phyloP scores from a whole-genome alignment of 163 green algal species.

The Chlamydomonas reinhardtii region DNA sequence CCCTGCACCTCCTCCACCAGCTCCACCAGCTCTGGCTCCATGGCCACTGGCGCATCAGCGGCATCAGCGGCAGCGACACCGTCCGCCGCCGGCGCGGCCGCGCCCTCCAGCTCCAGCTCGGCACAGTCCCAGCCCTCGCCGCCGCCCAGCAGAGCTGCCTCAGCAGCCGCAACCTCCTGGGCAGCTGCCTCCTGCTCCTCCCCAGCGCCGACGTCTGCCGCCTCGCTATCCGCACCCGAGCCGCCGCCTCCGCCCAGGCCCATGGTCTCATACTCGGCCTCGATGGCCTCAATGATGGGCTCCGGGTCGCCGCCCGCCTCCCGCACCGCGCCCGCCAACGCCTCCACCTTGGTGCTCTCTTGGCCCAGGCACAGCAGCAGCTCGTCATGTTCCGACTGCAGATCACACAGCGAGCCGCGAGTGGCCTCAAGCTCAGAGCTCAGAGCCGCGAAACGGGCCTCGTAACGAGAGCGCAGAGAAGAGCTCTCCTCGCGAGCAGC shows the following conservation, averaged over 20 bases:
- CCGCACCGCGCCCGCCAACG: slow-evolving; percentile 46
- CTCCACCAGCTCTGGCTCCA: too few relatives aligned
- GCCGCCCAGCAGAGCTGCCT: neutral
- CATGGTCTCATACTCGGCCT: slow-evolving; percentile 53
- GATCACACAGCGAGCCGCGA: neutral
- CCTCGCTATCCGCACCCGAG: neutral
- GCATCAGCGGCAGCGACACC: too few relatives aligned
- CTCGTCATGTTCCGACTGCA: slow-evolving; percentile 40
- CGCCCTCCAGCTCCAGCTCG: neutral
- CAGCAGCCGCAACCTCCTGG: neutral
- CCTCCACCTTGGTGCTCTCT: slow-evolving; percentile 50
- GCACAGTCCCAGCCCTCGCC: neutral
- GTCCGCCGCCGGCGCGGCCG: too few relatives aligned
- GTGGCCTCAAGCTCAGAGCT: neutral
- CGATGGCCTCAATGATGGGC: slow-evolving; percentile 31
- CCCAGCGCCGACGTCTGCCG: neutral
- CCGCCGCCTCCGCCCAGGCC: neutral
- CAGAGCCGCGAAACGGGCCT: neutral
- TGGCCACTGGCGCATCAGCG: too few relatives aligned
- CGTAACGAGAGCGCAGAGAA: neutral
- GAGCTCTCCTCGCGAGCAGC: neutral
- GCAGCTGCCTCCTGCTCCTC: neutral
- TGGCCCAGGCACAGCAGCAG: slow-evolving; percentile 55
- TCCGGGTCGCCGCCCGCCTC: slow-evolving; percentile 49
- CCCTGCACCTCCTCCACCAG: too few relatives aligned